Evolutionary conservation across 352 stramenopile genomes (phyloP).

Genomic region (Globisporangium canariense): DNA sequence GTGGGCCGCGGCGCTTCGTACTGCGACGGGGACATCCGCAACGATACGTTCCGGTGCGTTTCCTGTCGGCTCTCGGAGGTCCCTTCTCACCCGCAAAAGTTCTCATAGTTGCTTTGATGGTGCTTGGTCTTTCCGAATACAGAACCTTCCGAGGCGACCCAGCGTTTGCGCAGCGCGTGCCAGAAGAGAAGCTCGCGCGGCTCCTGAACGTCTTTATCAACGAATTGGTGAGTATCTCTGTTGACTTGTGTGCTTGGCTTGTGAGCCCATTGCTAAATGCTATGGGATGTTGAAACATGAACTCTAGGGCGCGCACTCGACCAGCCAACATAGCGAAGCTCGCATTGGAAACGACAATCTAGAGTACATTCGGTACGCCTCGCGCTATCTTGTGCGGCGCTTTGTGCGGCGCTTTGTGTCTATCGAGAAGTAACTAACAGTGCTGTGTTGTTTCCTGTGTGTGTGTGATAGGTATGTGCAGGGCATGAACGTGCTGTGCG

Average conservation of each 20-base stretch:
- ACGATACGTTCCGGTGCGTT: conserved; percentile 85
- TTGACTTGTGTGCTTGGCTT: background rate
- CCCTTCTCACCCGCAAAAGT: too few species aligned
- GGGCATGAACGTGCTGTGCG: conserved; percentile 91
- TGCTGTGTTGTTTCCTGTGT: background rate
- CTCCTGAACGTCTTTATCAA: conserved; percentile 92
- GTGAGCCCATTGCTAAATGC: background rate
- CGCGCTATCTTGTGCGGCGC: background rate
- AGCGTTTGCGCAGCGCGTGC: conserved; percentile 86
- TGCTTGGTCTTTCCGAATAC: too few species aligned
- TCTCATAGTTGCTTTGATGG: background rate
- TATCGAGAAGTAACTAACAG: background rate
- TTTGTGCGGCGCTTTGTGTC: background rate
- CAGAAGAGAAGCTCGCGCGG: conserved; percentile 88
- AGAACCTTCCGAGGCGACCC: conserved; percentile 85
- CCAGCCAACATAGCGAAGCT: conserved; percentile 18
- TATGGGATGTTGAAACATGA: background rate
- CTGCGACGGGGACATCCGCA: conserved; percentile 86
- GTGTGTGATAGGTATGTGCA: conserved; percentile 77
- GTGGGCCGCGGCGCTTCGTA: conserved; percentile 71
- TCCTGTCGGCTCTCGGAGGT: background rate
- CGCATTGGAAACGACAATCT: conserved; percentile 24
- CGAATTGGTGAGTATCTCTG: conserved; percentile 40
- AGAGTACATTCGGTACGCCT: conserved; percentile 37
- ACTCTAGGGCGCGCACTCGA: conserved; percentile 26